A percentile compares a stretch with the other conserved stretches of the same genome.
Conservation (phyloP, 768 basidiomycete species). For the Kondoa subrosea region DNA sequence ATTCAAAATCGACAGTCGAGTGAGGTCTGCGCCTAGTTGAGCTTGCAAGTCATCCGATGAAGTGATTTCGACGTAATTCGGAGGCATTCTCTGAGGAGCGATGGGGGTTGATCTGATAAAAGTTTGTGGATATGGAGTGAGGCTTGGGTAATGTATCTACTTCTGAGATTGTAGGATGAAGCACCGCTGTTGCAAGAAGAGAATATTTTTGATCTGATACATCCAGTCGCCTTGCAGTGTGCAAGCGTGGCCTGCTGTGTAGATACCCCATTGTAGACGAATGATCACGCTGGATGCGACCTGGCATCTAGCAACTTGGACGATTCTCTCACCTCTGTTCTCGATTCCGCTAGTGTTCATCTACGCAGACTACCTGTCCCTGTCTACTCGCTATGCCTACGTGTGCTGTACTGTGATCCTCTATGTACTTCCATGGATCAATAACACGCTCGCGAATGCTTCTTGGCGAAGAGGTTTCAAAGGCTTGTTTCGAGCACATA, state of each 20-base stretch:
- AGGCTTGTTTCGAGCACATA: background rate
- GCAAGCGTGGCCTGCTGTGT: too few relatives aligned
- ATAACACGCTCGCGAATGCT: background rate
- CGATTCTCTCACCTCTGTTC: background rate
- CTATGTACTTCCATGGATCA: background rate
- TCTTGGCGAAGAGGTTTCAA: background rate
- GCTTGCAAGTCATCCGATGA: slow-evolving; percentile 58
- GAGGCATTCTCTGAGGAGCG: background rate
- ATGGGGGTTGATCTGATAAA: background rate
- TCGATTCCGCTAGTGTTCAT: background rate
- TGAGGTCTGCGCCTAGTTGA: slow-evolving; percentile 57
- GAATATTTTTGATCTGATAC: too few relatives aligned
- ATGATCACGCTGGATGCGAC: background rate
- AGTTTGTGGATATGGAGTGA: too few relatives aligned
- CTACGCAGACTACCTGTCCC: background rate
- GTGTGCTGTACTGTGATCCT: background rate
- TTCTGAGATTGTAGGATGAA: too few relatives aligned
- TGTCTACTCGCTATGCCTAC: background rate
- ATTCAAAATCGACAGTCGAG: slow-evolving; percentile 66
- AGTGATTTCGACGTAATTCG: slow-evolving; percentile 33
- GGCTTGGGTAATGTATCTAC: too few relatives aligned
- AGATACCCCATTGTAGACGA: too few relatives aligned
- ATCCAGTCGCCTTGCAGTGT: too few relatives aligned
- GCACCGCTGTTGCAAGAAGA: too few relatives aligned
- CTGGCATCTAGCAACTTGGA: background rate